Percentiles rank a stretch among this genome's conserved stretches.
These are phyloP conservation scores for Lasiosphaeris hirsuta DNA, from an alignment of 495 filamentous ascomycete genomes.

Conservation along the genomic window DNA sequence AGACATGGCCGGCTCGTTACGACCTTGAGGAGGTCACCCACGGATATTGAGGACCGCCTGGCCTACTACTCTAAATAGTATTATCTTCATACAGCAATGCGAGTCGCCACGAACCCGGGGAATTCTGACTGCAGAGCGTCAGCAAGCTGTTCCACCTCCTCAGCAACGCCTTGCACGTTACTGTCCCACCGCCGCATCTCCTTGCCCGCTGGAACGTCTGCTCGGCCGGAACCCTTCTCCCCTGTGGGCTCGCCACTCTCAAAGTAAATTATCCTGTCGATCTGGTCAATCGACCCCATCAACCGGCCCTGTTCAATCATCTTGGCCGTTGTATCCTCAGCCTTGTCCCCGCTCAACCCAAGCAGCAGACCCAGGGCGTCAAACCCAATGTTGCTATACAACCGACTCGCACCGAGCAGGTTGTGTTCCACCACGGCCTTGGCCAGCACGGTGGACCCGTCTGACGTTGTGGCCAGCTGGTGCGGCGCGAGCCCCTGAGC, in stretches of 20 bases:
- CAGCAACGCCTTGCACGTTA: slow-evolving; percentile 78
- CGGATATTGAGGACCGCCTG: too few relatives aligned
- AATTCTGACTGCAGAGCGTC: slow-evolving; percentile 68
- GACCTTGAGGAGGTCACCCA: too few relatives aligned
- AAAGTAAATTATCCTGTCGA: slow-evolving; percentile 84
- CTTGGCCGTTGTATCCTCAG: slow-evolving; percentile 84
- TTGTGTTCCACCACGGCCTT: slow-evolving; percentile 97
- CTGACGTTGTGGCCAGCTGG: slow-evolving; percentile 81
- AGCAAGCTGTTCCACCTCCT: slow-evolving; percentile 84
- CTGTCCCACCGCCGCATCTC: slow-evolving; percentile 84
- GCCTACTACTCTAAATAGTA: not conserved
- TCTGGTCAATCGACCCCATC: slow-evolving; percentile 88
- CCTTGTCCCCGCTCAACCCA: slow-evolving; percentile 73
- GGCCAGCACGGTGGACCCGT: slow-evolving; percentile 90
- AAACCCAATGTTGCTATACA: slow-evolving; percentile 87
- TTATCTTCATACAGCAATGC: slow-evolving; percentile 17
- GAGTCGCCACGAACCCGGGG: slow-evolving; percentile 45
- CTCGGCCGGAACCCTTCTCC: slow-evolving; percentile 56
- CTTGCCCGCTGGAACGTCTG: slow-evolving; percentile 56
- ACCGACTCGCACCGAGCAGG: slow-evolving; percentile 74
- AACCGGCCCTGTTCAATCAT: slow-evolving; percentile 96
- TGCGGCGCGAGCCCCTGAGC: slow-evolving; percentile 75
- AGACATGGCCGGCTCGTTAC: too few relatives aligned
- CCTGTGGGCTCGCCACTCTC: slow-evolving; percentile 65
- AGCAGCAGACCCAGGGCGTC: slow-evolving; percentile 73